phyloP scores from a whole-genome alignment of 2,329 filamentous ascomycete genomes.

The Cytospora schulzeri region DNA sequence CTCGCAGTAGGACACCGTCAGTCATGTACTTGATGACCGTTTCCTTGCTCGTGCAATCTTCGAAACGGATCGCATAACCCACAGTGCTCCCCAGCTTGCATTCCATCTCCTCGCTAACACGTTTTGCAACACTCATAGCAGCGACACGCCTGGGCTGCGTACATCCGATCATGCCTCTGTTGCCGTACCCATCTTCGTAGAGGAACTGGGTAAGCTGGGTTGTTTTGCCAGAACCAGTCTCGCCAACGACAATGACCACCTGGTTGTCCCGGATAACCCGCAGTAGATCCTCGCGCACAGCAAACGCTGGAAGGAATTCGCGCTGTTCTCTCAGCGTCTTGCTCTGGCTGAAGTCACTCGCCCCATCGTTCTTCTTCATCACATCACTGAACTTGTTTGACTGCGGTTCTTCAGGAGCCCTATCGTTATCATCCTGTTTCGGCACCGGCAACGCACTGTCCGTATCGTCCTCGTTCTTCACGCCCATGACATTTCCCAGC shows the following conservation, averaged over 20 bases:
- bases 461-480: slow-evolving; percentile 90
- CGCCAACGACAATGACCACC: slow-evolving; percentile 93
- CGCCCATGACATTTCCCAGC: slow-evolving; percentile 91
- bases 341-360: slow-evolving; percentile 89
- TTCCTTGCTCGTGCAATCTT: slow-evolving; percentile 95
- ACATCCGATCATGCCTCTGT: slow-evolving; percentile 87
- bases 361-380: slow-evolving; percentile 82
- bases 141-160: slow-evolving; percentile 96
- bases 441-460: slow-evolving; percentile 83
- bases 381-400: slow-evolving; percentile 83
- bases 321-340: slow-evolving; percentile 90
- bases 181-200: slow-evolving; percentile 91
- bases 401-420: slow-evolving; percentile 21
- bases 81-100: slow-evolving; percentile 84
- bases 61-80: slow-evolving; percentile 96
- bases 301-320: slow-evolving; percentile 92
- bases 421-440: slow-evolving; percentile 64
- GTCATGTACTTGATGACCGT: slow-evolving; percentile 99
- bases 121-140: slow-evolving; percentile 98
- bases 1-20: slow-evolving; percentile 89
- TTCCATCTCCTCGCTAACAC: slow-evolving; percentile 98
- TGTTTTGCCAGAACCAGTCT: slow-evolving; percentile 97
- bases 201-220: slow-evolving; percentile 97
- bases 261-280: slow-evolving; percentile 95
- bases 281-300: slow-evolving; percentile 88